phyloP scores from a whole-genome alignment of 805 yeast species.

The Lipomyces spencermartinsiae region DNA sequence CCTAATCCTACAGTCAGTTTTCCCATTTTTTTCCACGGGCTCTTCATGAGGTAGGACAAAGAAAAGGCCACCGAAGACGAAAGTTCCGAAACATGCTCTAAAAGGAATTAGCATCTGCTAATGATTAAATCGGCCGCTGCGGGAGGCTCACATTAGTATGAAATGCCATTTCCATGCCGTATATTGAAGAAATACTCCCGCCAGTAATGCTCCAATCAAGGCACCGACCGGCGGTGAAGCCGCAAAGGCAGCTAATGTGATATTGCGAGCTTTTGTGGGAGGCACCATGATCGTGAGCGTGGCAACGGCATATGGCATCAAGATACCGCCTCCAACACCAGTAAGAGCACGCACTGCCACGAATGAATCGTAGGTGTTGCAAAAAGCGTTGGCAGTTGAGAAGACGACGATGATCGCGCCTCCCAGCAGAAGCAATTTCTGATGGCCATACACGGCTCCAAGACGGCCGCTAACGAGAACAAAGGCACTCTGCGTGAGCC shows the following conservation, averaged over 20 bases:
- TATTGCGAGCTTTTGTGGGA: background rate
- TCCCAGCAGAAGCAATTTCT: background rate
- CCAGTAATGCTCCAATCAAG: background rate
- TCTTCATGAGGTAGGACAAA: constrained; percentile 7
- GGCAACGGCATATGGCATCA: constrained; percentile 8
- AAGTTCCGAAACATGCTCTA: constrained; percentile 5
- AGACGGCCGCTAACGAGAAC: constrained; percentile 8
- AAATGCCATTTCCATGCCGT: background rate
- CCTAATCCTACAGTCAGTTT: constrained; percentile 1
- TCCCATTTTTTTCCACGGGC: constrained; percentile 4
- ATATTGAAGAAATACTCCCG: constrained; percentile 4
- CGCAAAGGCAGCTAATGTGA: constrained; percentile 3
- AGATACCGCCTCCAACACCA: constrained; percentile 4
- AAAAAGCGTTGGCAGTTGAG: background rate
- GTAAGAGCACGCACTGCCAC: constrained; percentile 2
- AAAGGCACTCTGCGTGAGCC: constrained; percentile 5
- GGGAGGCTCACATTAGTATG: constrained; percentile 2
- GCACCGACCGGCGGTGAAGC: constrained; percentile 5
- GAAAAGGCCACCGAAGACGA: constrained; percentile 1
- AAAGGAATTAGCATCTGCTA: background rate
- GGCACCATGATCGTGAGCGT: background rate
- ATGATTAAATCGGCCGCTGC: background rate
- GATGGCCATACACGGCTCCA: constrained; percentile 8
- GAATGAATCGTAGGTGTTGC: background rate
- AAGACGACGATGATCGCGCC: background rate